Conservation (phyloP, 371 early-diverging fungal genomes). For the Mortierella sp. region DNA sequence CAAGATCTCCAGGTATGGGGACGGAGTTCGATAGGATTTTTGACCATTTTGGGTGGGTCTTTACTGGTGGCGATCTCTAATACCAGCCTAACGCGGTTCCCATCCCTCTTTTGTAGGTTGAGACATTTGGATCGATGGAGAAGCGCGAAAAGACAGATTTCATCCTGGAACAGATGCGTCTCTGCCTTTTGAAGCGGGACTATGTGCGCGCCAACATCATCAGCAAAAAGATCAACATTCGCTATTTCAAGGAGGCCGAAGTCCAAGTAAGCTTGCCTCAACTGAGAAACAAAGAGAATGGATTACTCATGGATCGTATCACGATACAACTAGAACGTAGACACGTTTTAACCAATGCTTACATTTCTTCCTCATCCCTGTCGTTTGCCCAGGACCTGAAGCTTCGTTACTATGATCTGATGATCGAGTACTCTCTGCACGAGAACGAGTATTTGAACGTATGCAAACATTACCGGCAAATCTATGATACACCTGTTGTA, state of each 20-base stretch:
- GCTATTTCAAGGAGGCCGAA: slow-evolving; percentile 89
- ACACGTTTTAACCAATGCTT: neutral
- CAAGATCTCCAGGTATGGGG: slow-evolving; percentile 90
- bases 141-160: slow-evolving; percentile 98
- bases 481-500: slow-evolving; percentile 87
- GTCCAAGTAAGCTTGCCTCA: slow-evolving; percentile 75
- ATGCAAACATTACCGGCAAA: slow-evolving; percentile 91
- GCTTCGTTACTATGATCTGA: slow-evolving; percentile 93
- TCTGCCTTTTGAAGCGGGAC: slow-evolving; percentile 92
- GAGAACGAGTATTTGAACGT: slow-evolving; percentile 89
- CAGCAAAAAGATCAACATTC: slow-evolving; percentile 92
- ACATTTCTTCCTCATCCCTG: neutral
- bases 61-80: too few relatives aligned
- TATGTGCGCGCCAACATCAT: slow-evolving; percentile 93
- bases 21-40: too few relatives aligned
- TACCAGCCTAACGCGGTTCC: neutral
- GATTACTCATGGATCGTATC: too few relatives aligned
- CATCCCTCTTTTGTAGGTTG: slow-evolving; percentile 70
- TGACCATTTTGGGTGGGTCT: too few relatives aligned
- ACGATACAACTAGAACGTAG: neutral
- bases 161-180: slow-evolving; percentile 97
- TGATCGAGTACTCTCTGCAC: slow-evolving; percentile 95
- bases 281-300: too few relatives aligned
- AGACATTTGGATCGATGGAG: slow-evolving; percentile 99
- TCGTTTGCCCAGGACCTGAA: slow-evolving; percentile 84